Base-by-base conservation (phyloP, 257 asterid species). In the Galeopsis tetrahit region DNA sequence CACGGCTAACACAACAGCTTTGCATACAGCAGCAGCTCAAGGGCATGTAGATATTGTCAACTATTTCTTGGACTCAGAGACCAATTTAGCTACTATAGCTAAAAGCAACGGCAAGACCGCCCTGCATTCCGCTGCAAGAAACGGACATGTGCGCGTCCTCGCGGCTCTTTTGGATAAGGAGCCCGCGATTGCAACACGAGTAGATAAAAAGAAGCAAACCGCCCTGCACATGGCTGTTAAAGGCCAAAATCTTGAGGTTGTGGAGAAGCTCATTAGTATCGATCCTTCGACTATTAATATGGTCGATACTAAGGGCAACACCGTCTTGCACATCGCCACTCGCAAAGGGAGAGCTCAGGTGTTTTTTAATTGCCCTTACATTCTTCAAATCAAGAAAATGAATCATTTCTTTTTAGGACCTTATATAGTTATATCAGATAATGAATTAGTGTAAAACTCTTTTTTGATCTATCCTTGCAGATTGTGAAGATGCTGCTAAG, bases 221-320 rank as follows among this genome's bases (percentile, higher is more conserved):
- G 82, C 89, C 0, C 84, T 86, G 17, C 91, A 86, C 78, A 86
- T 86, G 91, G 89, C 89, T 2, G 87, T 38, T 3, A 84, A 84
- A 72, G 89, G 86, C n/a, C 88, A 76, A 55, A 84, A 78, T 72
- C 55, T 76, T 1, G 83, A 84, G 69, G 83, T 82, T 17, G 89
- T 84, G 14, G 83, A 84, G 77, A 84, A 59, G 36, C 85, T 84
- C 5, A 80, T 82, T 9, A 56, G 7, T 10, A 68, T 73, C 0
- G 84, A 86, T 40, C 83, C 85, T 15, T 64, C 52, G 31, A 71
- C 80, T 1, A 64, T 82, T n/a, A 79, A 86, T 17, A 72, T 83
- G 81, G 80, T 86, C n/a, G 89, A 86, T 17, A 77, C 82, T 2
- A 86, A 84, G 73, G 84, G 82, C 7, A 84, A 86, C 66, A 80